These are phyloP conservation scores for Nannochloris sp. DNA, from an alignment of 139 green algal species.

Conservation along the genomic window DNA sequence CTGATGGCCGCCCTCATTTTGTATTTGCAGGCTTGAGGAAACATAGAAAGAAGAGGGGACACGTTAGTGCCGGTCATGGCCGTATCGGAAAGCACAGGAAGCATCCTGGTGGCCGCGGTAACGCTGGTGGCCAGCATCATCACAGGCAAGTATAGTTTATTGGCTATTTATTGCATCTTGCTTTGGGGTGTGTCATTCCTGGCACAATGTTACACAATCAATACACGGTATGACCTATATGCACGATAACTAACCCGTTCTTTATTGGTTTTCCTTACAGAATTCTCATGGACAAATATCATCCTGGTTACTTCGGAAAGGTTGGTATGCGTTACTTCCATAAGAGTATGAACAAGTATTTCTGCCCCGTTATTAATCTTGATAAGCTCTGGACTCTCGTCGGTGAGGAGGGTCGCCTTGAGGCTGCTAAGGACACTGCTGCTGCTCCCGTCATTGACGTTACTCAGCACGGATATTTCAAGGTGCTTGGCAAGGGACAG, in stretches of 20 bases:
- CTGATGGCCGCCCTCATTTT: too few relatives aligned
- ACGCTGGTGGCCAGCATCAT: slow-evolving; percentile 99
- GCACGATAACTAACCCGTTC: too few relatives aligned
- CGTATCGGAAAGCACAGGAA: slow-evolving; percentile 99
- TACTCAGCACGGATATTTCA: slow-evolving; percentile 89
- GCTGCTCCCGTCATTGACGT: slow-evolving; percentile 91
- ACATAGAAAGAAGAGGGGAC: slow-evolving; percentile 97
- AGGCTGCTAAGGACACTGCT: slow-evolving; percentile 66
- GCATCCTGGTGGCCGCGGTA: slow-evolving; percentile 95
- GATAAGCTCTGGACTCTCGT: slow-evolving; percentile 96
- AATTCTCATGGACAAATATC: slow-evolving; percentile 98
- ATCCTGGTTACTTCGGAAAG: slow-evolving; percentile 96
- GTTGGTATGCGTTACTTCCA: slow-evolving; percentile 99
- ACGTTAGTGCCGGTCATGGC: slow-evolving; percentile 95
- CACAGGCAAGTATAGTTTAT: too few relatives aligned
- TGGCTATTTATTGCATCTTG: too few relatives aligned
- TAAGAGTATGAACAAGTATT: slow-evolving; percentile 89
- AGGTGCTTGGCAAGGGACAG: slow-evolving; percentile 95
- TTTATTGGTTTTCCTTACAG: too few relatives aligned
- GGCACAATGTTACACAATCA: too few relatives aligned
- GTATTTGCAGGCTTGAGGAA: slow-evolving; percentile 66
- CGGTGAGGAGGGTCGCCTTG: slow-evolving; percentile 57
- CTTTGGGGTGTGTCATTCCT: too few relatives aligned
- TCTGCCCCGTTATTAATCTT: slow-evolving; percentile 95
- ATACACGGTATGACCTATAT: too few relatives aligned